Evolutionary conservation across 495 filamentous ascomycete species (phyloP).

Genomic region (Penicillium subrubescens): DNA sequence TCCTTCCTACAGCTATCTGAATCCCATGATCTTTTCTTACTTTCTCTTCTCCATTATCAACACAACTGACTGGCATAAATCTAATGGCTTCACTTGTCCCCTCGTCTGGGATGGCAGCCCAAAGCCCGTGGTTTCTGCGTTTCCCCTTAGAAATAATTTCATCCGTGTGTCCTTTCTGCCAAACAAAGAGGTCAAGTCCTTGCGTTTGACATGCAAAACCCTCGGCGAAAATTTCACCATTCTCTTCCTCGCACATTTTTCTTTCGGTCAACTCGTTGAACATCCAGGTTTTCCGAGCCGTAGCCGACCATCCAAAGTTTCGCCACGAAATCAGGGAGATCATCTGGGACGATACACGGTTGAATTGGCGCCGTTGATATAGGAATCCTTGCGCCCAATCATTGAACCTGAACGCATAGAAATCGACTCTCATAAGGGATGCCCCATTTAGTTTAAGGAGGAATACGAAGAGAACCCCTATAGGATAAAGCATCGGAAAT

Average conservation of each 20-base stretch:
- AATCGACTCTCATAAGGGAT: constrained; percentile 13
- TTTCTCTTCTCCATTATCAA: no score
- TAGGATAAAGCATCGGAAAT: constrained; percentile 11
- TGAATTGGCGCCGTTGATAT: constrained; percentile 8
- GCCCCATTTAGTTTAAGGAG: constrained; percentile 25
- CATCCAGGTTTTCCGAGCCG: constrained; percentile 14
- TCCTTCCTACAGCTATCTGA: no score
- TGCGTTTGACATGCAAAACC: constrained; percentile 11
- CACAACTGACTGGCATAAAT: no score
- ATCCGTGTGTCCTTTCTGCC: no score
- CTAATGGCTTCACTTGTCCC: no score
- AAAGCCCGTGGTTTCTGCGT: no score
- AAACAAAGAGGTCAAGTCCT: no score
- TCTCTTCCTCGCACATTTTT: constrained; percentile 17
- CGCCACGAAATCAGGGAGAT: constrained; percentile 19
- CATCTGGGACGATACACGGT: constrained; percentile 22
- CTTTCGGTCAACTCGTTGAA: constrained; percentile 20
- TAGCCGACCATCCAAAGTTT: constrained; percentile 16
- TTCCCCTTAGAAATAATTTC: no score
- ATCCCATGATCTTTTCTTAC: no score
- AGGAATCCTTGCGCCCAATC: constrained; percentile 3
- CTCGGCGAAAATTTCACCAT: constrained; percentile 9
- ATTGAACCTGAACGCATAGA: constrained; percentile 8
- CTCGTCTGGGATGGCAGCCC: no score
- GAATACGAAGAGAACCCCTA: constrained; percentile 20